phyloP scores from a whole-genome alignment of 805 yeast species.

The Scheffersomyces coipomensis region DNA sequence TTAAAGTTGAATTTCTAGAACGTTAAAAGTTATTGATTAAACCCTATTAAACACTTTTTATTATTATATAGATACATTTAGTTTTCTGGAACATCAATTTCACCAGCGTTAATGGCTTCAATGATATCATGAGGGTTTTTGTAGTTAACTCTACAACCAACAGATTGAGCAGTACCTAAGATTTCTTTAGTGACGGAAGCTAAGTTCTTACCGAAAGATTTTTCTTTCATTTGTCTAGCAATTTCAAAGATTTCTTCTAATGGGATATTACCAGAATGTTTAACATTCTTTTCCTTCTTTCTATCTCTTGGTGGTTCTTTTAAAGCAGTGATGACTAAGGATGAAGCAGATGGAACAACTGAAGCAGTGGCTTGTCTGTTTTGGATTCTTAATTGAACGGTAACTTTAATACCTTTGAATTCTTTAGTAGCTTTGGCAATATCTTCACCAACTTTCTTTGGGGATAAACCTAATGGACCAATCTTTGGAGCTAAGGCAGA shows the following conservation, averaged over 20 bases:
- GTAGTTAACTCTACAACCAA: slow-evolving; percentile 99
- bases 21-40: slow-evolving; percentile 22
- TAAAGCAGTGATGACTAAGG: slow-evolving; percentile 97
- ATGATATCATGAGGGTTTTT: slow-evolving; percentile 99
- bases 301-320: slow-evolving; percentile 99
- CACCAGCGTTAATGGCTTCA: slow-evolving; percentile 98
- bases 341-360: slow-evolving; percentile 99
- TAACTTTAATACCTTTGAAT: slow-evolving; percentile 99
- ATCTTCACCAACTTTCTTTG: slow-evolving; percentile 99
- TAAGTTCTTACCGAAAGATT: slow-evolving; percentile 96
- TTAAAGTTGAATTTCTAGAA: slow-evolving; percentile 1
- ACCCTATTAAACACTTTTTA: slow-evolving; percentile 26
- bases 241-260: slow-evolving; percentile 94
- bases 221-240: slow-evolving; percentile 96
- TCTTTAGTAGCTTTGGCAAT: slow-evolving; percentile 99
- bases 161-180: slow-evolving; percentile 99
- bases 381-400: slow-evolving; percentile 97
- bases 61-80: slow-evolving; percentile 41
- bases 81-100: slow-evolving; percentile 88
- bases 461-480: slow-evolving; percentile 99
- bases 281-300: slow-evolving; percentile 99
- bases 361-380: slow-evolving; percentile 99
- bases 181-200: slow-evolving; percentile 98
- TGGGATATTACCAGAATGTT: slow-evolving; percentile 98
- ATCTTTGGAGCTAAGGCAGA: slow-evolving; percentile 99